Evolutionary conservation across 371 early-diverging fungal species (phyloP).

Genomic region (Mucor indicus): DNA sequence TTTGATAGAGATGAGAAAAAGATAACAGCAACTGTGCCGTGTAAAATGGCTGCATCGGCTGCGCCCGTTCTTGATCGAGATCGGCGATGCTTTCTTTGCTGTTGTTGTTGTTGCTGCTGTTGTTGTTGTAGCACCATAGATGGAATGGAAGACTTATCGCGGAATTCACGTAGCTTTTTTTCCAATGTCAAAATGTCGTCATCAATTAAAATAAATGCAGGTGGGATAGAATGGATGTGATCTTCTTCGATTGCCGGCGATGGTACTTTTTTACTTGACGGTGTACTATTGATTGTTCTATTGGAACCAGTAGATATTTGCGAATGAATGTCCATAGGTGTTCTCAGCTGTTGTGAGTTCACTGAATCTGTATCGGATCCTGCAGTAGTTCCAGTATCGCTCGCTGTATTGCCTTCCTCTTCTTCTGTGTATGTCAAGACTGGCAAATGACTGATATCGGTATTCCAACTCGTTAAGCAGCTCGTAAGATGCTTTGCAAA

Average conservation of each 20-base stretch:
- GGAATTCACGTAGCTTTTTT: constrained; percentile 45
- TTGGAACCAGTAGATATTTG: background rate
- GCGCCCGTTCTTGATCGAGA: constrained; percentile 19
- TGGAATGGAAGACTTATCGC: constrained; percentile 26
- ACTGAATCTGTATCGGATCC: constrained; percentile 8
- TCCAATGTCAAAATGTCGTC: constrained; percentile 50
- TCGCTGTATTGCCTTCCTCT: background rate
- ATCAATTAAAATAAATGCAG: constrained; percentile 54
- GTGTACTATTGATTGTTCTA: background rate
- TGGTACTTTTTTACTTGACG: constrained; percentile 9
- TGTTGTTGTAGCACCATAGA: constrained; percentile 8
- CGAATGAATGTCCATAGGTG: background rate
- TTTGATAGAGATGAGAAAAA: constrained; percentile 59
- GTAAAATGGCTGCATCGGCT: constrained; percentile 4
- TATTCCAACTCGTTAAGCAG: constrained; percentile 50
- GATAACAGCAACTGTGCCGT: constrained; percentile 50
- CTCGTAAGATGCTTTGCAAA: constrained; percentile 53
- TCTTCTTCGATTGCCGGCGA: constrained; percentile 35
- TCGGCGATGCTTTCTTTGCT: constrained; percentile 29
- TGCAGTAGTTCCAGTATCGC: background rate
- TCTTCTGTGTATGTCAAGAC: constrained; percentile 5
- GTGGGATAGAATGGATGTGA: constrained; percentile 29
- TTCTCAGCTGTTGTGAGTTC: background rate
- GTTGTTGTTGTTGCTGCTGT: background rate
- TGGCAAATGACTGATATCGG: constrained; percentile 43